Evolutionary conservation across 1,139 yeast species (phyloP).

Genomic region (Taphrina wiesneri): DNA sequence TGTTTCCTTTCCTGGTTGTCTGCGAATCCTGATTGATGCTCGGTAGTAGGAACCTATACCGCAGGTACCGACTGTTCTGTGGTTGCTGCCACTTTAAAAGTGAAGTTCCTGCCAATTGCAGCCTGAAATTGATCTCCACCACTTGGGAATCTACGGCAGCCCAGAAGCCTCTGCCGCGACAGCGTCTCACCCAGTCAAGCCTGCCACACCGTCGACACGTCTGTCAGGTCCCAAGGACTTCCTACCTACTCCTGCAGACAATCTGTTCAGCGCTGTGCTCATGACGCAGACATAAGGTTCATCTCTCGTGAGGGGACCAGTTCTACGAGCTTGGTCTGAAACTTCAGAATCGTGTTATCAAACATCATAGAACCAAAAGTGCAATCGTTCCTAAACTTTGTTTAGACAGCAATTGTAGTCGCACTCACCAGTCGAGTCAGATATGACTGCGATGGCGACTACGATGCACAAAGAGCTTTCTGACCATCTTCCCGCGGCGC

Average conservation of each 20-base stretch:
- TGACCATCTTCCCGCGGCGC: neutral
- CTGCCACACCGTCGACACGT: neutral
- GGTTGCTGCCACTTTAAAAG: neutral
- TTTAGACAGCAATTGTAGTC: neutral
- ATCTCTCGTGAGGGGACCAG: too few species aligned
- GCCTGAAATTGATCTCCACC: neutral
- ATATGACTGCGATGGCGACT: constrained; percentile 6
- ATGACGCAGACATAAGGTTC: too few species aligned
- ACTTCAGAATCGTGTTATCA: too few species aligned
- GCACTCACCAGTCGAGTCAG: neutral
- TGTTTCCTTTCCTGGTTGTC: too few species aligned
- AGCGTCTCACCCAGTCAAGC: neutral
- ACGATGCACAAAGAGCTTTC: neutral
- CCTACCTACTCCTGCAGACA: neutral
- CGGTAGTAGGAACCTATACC: too few species aligned
- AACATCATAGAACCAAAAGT: too few species aligned
- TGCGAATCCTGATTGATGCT: too few species aligned
- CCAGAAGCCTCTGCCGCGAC: neutral
- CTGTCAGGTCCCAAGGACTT: neutral
- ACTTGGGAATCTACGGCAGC: neutral
- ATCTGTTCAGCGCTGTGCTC: neutral
- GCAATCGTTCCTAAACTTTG: neutral
- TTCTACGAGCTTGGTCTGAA: too few species aligned
- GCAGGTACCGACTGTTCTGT: neutral
- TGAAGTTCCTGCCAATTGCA: neutral